Evolutionary conservation across 2,329 filamentous ascomycete species (phyloP), one percentile per base, ranked within the genome.

Genomic region (Cladosporium halotolerans): DNA sequence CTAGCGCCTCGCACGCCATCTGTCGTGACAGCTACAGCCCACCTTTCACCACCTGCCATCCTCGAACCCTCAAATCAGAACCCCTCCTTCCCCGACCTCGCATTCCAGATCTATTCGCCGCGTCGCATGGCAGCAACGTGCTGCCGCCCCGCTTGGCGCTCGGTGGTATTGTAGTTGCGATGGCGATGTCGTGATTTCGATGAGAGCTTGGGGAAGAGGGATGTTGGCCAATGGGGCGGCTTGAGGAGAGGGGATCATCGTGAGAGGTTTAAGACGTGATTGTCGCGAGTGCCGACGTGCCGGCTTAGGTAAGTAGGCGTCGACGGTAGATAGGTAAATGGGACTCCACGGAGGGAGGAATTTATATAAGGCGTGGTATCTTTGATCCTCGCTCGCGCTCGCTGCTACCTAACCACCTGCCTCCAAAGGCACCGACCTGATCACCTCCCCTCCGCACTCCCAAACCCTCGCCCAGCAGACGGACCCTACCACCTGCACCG

Each of bases 1-100:
- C 34, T 50, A 50, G 47, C 47, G 47, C 39, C 42, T 11, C 43
- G 32, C 48, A 51, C 48, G 48, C 40, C 39, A 51, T 11, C 43
- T 51, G 48, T 40, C 48, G 48, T 51, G 48, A 51, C 34, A 51
- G 48, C 48, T 51, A 16, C 6, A 51, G 14, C 7, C 18, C 31
- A 38, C 23, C 23, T 28, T 28, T 28, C 23, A 28, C 23, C 23
- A 51, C 18, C 28, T 51, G 11, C 4, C 36, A 16, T 10, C 9
- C 13, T 28, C 23, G 3, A 9, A n/a, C 18, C 48, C 42, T 43
- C 40, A 40, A 51, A 44, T 44, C 9, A 51, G 48, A 44, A 6
- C 4, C 32, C 16, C 23, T 23, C 42, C 19, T 14, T 50, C 33
- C 39, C 45, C 36, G 19, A 19, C 18, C 11, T 49, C 46, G 38